Percentiles rank a stretch among this genome's conserved stretches.
These are phyloP conservation scores for Beauveria caledonica DNA, from an alignment of 2,329 filamentous ascomycete species.

Conservation along the genomic window DNA sequence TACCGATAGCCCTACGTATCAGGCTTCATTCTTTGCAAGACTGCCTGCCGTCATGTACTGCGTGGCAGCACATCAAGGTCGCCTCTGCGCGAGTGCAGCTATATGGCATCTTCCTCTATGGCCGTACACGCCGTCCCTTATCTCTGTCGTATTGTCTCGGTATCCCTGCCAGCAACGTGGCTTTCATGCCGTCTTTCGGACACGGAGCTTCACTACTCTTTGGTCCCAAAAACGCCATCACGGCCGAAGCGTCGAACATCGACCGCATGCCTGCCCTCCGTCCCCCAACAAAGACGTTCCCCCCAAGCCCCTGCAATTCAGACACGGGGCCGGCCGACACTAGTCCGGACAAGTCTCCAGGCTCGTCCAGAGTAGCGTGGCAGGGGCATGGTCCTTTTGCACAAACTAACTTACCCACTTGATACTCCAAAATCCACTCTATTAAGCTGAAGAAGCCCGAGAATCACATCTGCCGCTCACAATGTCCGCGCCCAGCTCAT, in stretches of 20 bases:
- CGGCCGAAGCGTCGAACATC: not conserved
- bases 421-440: not conserved
- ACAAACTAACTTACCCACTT: conserved; percentile 1
- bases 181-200: not conserved
- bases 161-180: conserved; percentile 5
- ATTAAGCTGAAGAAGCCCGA: not conserved
- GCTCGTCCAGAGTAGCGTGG: conserved; percentile 3
- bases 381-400: conserved; percentile 12
- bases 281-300: not conserved
- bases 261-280: not conserved
- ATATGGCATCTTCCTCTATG: not conserved
- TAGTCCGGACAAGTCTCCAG: conserved; percentile 5
- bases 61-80: not conserved
- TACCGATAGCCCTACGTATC: not conserved
- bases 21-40: not conserved
- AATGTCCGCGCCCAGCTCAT: not conserved
- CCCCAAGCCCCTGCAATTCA: conserved; percentile 5
- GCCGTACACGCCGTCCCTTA: not conserved
- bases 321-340: not conserved
- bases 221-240: not conserved
- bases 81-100: not conserved
- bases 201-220: not conserved
- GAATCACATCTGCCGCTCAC: not conserved
- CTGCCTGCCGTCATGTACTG: not conserved
- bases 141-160: not conserved